Evolutionary conservation across 768 basidiomycete species (phyloP), one percentile per base, ranked within the genome.

Genomic region (Neoboletus magnificus): DNA sequence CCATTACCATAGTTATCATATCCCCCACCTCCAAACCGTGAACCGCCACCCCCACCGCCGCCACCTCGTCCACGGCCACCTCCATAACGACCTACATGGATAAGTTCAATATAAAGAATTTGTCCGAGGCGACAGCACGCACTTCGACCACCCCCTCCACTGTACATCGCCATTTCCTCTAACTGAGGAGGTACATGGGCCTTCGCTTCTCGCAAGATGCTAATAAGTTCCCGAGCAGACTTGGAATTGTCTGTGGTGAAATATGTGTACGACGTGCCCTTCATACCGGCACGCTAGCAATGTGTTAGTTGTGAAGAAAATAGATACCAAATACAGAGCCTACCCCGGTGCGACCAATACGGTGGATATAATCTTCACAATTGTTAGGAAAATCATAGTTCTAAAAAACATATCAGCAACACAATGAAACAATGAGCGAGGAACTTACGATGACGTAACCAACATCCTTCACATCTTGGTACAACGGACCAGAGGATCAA

Each of bases 361-460:
- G 93, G 76, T 99, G 96, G 57, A 98, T 93, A 74, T 98, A 98
- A 74, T 97, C 95, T 77, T 96, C 94, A 67, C 91, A 92, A 69
- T 96, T 95, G 76, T 97, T 97, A 1, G 95, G 94, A 79, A 98
- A 97, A 71, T 98, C 95, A 71, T 91, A 95, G 75, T 94, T 94
- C 93, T 95, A 3, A 49, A 52, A 35, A 35, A 33, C 10, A 48
- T 18, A 55, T 62, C 49, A 63, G 50, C 3, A 39, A 40, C 32
- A 47, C 39, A 59, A 44, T 1, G 13, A 48, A 41, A 37, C 10
- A 36, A 59, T 7, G 48, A 48, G 18, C 36, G 46, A 60, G 50
- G 49, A 15, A 82, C 91, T 71, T 65, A 93, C 92, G 64, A 98
- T 93, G 61, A 98, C 94, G 75, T 94, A 98, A 64, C 91, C 89